Percentiles rank a stretch among this genome's conserved stretches.
phyloP scores from a whole-genome alignment of 2,329 filamentous ascomycete genomes.

The Huntiella moniliformis region DNA sequence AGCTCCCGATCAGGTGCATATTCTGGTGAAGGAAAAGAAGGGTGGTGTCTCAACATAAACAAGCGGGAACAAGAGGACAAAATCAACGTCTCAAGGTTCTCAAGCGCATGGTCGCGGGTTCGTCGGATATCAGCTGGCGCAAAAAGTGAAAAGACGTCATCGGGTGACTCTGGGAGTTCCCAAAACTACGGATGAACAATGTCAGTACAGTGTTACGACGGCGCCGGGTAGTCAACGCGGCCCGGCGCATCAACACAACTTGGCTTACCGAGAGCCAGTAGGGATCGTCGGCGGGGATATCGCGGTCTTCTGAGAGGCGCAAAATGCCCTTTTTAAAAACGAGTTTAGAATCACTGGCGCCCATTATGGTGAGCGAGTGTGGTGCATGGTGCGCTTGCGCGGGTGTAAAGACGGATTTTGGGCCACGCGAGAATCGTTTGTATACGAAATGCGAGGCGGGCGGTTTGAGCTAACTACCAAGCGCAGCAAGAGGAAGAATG shows the following conservation, averaged over 20 bases:
- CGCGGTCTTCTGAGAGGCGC: slow-evolving; percentile 74
- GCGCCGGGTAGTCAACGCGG: slow-evolving; percentile 5
- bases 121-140: slow-evolving; percentile 74
- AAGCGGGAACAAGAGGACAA: slow-evolving; percentile 68
- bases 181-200: slow-evolving; percentile 54
- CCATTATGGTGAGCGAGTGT: slow-evolving; percentile 38
- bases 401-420: not conserved
- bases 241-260: not conserved
- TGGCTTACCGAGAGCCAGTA: slow-evolving; percentile 77
- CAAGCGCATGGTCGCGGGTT: slow-evolving; percentile 64
- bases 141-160: slow-evolving; percentile 94
- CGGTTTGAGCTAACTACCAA: no score
- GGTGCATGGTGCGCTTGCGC: slow-evolving; percentile 5
- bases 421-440: no score
- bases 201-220: not conserved
- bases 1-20: slow-evolving; percentile 70
- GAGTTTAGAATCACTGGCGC: slow-evolving; percentile 95
- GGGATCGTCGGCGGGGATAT: slow-evolving; percentile 70
- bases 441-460: no score
- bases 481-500: no score
- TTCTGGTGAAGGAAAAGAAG: slow-evolving; percentile 74
- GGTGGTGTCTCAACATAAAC: slow-evolving; percentile 66
- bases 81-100: slow-evolving; percentile 79
- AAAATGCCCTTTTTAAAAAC: slow-evolving; percentile 98
- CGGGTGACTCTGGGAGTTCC: slow-evolving; percentile 86